Base-by-base conservation (phyloP, 768 basidiomycete species). In the Kwoniella pini region DNA sequence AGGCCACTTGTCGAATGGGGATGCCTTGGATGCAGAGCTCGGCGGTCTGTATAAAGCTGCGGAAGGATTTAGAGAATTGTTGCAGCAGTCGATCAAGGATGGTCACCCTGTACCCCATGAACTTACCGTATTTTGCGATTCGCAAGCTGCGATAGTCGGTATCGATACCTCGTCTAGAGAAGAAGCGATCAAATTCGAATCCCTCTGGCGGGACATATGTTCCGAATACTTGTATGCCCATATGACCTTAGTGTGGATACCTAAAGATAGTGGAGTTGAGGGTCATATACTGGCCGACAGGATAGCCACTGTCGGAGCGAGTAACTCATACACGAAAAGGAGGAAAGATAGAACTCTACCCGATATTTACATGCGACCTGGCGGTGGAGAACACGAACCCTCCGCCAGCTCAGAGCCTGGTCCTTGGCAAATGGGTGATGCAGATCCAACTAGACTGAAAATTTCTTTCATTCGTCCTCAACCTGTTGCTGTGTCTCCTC, bases 171-270 rank as follows among this genome's bases (percentile, higher is more conserved):
- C 71, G 0, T 74, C 71, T 31, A 65, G 75, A 26, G 63, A 69
- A 2, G 70, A 75, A 60, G 64, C 68, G 5, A 54, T 75, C 17
- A 69, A 69, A 24, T 75, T 76, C 60, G 74, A 73, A 17, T 56
- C 62, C 19, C 65, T 78, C 24, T 74, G 72, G 69, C 64, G 70
- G 24, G 66, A 65, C 0, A 64, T 76, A 36, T 74, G 70, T 55
- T 62, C 65, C 1, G 67, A 75, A 33, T 71, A 61, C 51, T 62
- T 70, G 4, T 59, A 65, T 13, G 70, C 76, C 5, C 68, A 69
- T 21, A 61, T 78, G 48, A 74, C 75, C 7, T 66, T 78, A n/a
- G 71, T 72, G 26, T 78, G 77, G 77, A 61, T 78, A 21, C 77
- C 77, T 0, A 68, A 65, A 43, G 64, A 72, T 44, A 62, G 60